phyloP scores from a whole-genome alignment of 2,329 filamentous ascomycete species.

The Dactylella cylindrospora region DNA sequence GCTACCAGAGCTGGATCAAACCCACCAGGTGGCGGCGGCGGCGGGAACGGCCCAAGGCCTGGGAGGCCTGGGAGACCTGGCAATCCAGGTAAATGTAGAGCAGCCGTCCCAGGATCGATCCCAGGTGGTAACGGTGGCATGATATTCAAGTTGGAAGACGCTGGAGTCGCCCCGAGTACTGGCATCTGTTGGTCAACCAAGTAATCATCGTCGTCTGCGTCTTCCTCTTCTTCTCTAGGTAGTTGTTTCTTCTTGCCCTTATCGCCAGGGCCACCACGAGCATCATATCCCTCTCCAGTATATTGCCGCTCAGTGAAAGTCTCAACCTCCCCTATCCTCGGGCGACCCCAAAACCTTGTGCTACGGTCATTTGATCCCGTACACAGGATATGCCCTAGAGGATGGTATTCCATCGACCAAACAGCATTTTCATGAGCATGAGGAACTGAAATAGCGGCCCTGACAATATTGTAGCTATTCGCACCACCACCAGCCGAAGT shows the following conservation, averaged over 20 bases:
- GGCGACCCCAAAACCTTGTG: slow-evolving; percentile 93
- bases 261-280: slow-evolving; percentile 79
- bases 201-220: slow-evolving; percentile 92
- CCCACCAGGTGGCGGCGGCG: slow-evolving; percentile 26
- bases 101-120: slow-evolving; percentile 27
- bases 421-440: slow-evolving; percentile 93
- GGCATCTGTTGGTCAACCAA: slow-evolving; percentile 87
- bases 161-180: slow-evolving; percentile 43
- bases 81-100: slow-evolving; percentile 27
- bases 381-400: slow-evolving; percentile 88
- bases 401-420: slow-evolving; percentile 98
- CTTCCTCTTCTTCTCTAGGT: slow-evolving; percentile 77
- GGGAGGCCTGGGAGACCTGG: slow-evolving; percentile 35
- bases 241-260: slow-evolving; percentile 66
- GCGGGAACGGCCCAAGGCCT: slow-evolving; percentile 27
- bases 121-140: slow-evolving; percentile 33
- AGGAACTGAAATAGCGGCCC: slow-evolving; percentile 81
- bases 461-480: slow-evolving; percentile 81
- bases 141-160: slow-evolving; percentile 9
- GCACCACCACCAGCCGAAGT: slow-evolving; percentile 71
- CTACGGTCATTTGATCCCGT: slow-evolving; percentile 96
- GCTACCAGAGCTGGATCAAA: slow-evolving; percentile 32
- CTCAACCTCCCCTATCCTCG: slow-evolving; percentile 81
- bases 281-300: slow-evolving; percentile 89
- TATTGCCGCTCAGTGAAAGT: slow-evolving; percentile 90